Evolutionary conservation across 78 protist genomes (phyloP), one percentile per base, ranked within the genome.

Genomic region (Dictyostelium discoideum): DNA sequence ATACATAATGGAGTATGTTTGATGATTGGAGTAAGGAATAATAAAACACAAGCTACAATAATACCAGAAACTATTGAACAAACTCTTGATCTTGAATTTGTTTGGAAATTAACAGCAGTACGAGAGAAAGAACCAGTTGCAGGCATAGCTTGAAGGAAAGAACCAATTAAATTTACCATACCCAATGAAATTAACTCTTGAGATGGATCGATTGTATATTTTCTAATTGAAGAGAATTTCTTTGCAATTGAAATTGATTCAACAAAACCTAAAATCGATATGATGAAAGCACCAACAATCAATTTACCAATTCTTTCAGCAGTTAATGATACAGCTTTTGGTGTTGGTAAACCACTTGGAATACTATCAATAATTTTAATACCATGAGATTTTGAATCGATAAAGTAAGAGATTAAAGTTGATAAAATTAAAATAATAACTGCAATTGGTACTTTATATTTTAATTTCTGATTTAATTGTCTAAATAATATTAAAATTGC

Each of bases 161-260:
- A 50, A 54, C 84, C 87, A 20, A 93, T 65, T 1, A 93, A 63
- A 44, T 93, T 93, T 65, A 92, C 87, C 93, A 93, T 86, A 50
- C 96, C 96, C 29, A 93, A 60, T 10, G 96, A 92, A 44, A 93
- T 54, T 42, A 93, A 67, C 65, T 93, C 96, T 32, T 93, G 96
- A n/a, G 87, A 85, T 37, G 88, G 84, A 48, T 83, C 60, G 13
- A 93, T 50, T 42, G 37, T 63, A 40, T 93, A 93, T 5, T 93
- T 86, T 83, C 82, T 82, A 72, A 67, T 50, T 5, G 93, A 44
- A 44, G 96, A 40, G 73, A 93, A 93, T 65, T 93, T 93, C 85
- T 93, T 93, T 26, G 92, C 96, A 60, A 93, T 84, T 8, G 96
- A 93, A 67, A 93, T 86, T 9, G 83, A 48, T 39, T 93, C 96